Evolutionary conservation across 2,329 filamentous ascomycete genomes (phyloP).

Genomic region (Dothiorella sarmentorum): DNA sequence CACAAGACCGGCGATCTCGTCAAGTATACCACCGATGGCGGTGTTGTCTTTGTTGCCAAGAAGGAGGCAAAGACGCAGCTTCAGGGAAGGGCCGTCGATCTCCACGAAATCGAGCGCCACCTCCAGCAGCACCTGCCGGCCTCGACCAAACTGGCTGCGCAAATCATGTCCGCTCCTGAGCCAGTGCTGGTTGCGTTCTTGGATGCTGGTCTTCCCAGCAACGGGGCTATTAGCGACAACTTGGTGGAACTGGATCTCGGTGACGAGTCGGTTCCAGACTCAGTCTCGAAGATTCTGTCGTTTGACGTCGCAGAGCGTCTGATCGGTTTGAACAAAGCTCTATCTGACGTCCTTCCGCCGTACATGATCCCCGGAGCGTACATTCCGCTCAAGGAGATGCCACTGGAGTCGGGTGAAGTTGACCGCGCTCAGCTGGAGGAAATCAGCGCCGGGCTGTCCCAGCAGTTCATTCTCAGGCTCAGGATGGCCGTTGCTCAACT

Average conservation of each 20-base stretch:
- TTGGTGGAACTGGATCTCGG: not conserved
- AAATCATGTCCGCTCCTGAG: not conserved
- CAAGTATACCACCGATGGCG: conserved; percentile 36
- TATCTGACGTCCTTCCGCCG: conserved; percentile 27
- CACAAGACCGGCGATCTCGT: conserved; percentile 39
- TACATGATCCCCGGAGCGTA: conserved; percentile 41
- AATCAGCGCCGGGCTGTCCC: not conserved
- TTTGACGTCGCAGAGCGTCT: not conserved
- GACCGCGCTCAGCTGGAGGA: not conserved
- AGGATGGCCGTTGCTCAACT: conserved; percentile 23
- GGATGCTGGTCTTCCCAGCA: not conserved
- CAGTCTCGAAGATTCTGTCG: not conserved
- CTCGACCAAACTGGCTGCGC: not conserved
- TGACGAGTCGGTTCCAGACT: not conserved
- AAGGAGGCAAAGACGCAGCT: conserved; percentile 22
- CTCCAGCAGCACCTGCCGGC: conserved; percentile 23
- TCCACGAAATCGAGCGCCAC: conserved; percentile 43
- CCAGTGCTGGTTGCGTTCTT: not conserved
- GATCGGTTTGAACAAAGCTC: not conserved
- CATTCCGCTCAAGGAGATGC: conserved; percentile 34
- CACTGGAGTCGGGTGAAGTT: not conserved
- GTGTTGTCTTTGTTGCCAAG: conserved; percentile 25
- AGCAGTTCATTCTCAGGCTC: conserved; percentile 24
- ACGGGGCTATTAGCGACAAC: not conserved
- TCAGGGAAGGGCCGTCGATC: not conserved